phyloP scores from a whole-genome alignment of 2,329 filamentous ascomycete species.

The Alternaria longipes region DNA sequence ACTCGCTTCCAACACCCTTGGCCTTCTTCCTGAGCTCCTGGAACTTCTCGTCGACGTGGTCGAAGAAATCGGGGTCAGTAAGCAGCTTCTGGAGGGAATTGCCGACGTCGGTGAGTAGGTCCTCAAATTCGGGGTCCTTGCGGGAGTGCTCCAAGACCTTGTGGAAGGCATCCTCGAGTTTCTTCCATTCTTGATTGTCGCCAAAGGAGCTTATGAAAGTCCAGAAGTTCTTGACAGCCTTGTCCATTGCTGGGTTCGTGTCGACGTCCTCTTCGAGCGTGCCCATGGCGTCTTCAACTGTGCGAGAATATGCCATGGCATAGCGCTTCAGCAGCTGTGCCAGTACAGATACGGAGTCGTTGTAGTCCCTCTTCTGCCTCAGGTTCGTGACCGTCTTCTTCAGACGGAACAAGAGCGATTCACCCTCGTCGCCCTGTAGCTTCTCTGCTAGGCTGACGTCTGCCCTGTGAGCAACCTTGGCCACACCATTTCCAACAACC shows the following conservation, averaged over 20 bases:
- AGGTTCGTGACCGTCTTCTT: constrained; percentile 80
- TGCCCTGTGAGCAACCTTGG: constrained; percentile 65
- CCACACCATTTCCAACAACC: constrained; percentile 56
- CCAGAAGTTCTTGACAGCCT: constrained; percentile 83
- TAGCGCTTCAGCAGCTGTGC: constrained; percentile 80
- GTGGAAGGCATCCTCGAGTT: constrained; percentile 73
- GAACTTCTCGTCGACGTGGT: constrained; percentile 74
- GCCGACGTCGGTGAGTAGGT: constrained; percentile 76
- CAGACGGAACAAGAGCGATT: constrained; percentile 76
- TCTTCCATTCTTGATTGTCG: constrained; percentile 76
- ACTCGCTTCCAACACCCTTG: constrained; percentile 68
- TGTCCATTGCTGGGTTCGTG: constrained; percentile 77
- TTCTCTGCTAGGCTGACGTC: constrained; percentile 78
- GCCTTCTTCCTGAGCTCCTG: constrained; percentile 66
- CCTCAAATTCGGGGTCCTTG: constrained; percentile 83
- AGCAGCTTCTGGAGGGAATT: constrained; percentile 81
- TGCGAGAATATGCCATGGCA: constrained; percentile 78
- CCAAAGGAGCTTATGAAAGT: constrained; percentile 81
- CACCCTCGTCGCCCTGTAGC: constrained; percentile 74
- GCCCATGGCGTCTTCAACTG: constrained; percentile 71
- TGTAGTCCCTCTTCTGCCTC: constrained; percentile 80
- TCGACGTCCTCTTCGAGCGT: constrained; percentile 75
- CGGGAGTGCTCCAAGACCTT: constrained; percentile 76
- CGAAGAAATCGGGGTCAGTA: constrained; percentile 86
- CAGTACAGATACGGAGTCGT: constrained; percentile 83